Evolutionary conservation across 176 grass and related monocot genomes (phyloP).

Genomic region (Carex pumila): DNA sequence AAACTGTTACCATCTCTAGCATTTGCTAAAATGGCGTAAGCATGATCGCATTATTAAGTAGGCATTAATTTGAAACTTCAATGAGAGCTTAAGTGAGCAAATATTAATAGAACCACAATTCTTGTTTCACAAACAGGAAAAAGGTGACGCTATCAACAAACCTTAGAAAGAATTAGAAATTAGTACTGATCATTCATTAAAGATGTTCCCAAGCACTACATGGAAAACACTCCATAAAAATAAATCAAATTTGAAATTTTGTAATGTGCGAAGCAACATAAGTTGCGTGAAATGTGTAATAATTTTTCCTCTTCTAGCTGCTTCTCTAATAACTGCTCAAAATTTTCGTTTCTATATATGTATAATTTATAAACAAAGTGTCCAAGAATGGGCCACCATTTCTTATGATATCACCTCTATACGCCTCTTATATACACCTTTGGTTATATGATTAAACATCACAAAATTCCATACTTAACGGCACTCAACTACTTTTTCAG

Average conservation of each 20-base stretch:
- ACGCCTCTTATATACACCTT: background rate
- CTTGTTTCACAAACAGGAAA: background rate
- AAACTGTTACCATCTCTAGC: constrained; percentile 2
- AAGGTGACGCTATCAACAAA: background rate
- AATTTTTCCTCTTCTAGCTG: background rate
- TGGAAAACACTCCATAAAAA: background rate
- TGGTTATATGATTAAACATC: background rate
- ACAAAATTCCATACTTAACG: constrained; percentile 19
- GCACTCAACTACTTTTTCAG: constrained; percentile 35
- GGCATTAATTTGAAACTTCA: background rate
- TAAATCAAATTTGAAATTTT: background rate
- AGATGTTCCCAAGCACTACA: background rate
- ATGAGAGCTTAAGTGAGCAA: background rate
- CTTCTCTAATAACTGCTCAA: background rate
- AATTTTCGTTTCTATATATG: background rate
- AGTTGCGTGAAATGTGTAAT: constrained; percentile 8
- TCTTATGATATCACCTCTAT: background rate
- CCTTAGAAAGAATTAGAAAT: background rate
- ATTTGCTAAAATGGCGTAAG: background rate
- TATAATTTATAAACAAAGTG: constrained; percentile 1
- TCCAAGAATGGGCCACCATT: background rate
- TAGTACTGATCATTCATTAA: background rate
- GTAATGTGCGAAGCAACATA: background rate
- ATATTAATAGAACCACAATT: background rate
- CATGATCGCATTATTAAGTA: background rate